Percentiles rank a stretch among this genome's conserved stretches.
These are phyloP conservation scores for Bothriochloa decipiens DNA, from an alignment of 176 grass and related monocot genomes.

Conservation along the genomic window DNA sequence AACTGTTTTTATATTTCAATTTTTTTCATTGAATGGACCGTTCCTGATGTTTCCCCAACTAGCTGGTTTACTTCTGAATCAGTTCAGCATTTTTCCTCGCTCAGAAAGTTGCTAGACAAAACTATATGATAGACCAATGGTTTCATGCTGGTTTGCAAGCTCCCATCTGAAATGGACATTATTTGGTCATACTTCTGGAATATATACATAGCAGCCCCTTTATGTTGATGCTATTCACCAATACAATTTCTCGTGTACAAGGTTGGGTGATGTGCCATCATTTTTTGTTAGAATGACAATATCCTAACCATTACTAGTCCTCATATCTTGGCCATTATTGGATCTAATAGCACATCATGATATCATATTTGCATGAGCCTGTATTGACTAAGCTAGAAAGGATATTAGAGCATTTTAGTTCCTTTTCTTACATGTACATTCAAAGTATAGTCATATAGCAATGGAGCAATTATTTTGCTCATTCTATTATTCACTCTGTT, in stretches of 20 bases:
- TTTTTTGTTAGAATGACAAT: not conserved
- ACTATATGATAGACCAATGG: not conserved
- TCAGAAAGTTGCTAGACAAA: constrained; percentile 12
- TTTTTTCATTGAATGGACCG: not conserved
- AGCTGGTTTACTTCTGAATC: not conserved
- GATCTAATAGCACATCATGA: not conserved
- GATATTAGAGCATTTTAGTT: not conserved
- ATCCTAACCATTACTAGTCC: not conserved
- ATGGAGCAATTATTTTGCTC: not conserved
- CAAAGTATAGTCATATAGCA: not conserved
- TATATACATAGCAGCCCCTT: not conserved
- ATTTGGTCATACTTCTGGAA: constrained; percentile 5
- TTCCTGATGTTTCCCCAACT: not conserved
- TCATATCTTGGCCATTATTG: not conserved
- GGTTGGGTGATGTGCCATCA: not conserved
- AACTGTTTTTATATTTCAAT: not conserved
- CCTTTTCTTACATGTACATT: not conserved
- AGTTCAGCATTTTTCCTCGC: constrained; percentile 17
- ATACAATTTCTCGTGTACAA: not conserved
- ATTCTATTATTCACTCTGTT: not conserved
- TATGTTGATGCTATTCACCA: constrained; percentile 3
- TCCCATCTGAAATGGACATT: not conserved
- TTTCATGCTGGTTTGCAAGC: constrained; percentile 15
- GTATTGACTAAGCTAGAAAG: not conserved
- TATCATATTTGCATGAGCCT: not conserved